Base-by-base conservation (phyloP, 2,329 filamentous ascomycete species). In the Cryoendolithus antarcticus region DNA sequence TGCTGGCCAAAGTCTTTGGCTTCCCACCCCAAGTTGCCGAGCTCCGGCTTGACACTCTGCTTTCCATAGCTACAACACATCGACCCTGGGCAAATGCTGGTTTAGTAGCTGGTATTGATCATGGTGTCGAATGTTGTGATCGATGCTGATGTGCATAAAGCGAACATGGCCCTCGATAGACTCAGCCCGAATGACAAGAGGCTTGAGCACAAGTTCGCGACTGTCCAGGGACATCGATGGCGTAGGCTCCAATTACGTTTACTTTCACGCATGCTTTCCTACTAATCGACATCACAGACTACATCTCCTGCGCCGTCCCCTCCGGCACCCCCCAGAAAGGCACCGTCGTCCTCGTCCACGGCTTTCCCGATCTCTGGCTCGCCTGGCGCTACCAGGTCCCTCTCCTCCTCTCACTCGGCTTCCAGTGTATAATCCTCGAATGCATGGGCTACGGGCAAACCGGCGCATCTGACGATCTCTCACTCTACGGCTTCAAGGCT, bases 351-450 rank as follows among this genome's bases (percentile, higher is more conserved):
- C 60, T 78, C 41, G 68, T 75, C 54, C 82, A 86, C 61, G 88
- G 88, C 48, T 93, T 80, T 63, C 40, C 40, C 6, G 86, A 94
- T 61, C 62, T 91, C 11, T 75, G 76, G 6, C 77, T 86, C 55
- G 86, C 82, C 55, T 96, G 89, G 89, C 80, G 88, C 45, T 80
- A 84, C 62, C 88, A 95, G 61, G 82, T 95, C 43, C 86, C 88
- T 0, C 62, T 76, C 50, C 71, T 96, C 13, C 61, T 82, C 28
- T 70, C 77, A 4, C 67, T 85, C 41, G 81, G 80, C 13, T 74
- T 89, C 48, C 75, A 82, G 40, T 85, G 94, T 39, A 75, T 96
- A 15, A 84, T 77, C 8, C 82, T 86, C 0, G 86, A 95, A 61
- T 80, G 86, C 69, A 72, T 93, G 51, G 89, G 89, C 46, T 96